Conservation (phyloP, 1,284 basidiomycete genomes). For the Cryptococcus jaspeensis region DNA sequence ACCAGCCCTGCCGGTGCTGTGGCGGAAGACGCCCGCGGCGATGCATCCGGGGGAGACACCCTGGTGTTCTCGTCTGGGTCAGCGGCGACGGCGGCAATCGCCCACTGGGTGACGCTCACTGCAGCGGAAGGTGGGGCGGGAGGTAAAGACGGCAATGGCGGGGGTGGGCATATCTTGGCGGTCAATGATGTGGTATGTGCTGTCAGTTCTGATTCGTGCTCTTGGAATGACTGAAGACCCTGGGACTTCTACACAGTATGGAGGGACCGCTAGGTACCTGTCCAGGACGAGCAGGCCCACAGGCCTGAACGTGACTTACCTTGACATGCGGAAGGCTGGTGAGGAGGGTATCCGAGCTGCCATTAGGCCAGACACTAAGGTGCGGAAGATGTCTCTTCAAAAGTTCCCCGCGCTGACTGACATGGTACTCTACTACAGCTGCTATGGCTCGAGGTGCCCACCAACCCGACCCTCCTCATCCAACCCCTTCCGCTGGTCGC, state of each 20-base stretch:
- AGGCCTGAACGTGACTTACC: conserved; percentile 72
- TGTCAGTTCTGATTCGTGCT: too few relatives aligned
- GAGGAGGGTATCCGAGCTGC: conserved; percentile 65
- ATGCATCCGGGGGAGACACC: conserved; percentile 67
- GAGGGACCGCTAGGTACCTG: conserved; percentile 86
- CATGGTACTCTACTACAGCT: conserved; percentile 56
- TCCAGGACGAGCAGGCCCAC: conserved; percentile 68
- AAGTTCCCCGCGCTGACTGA: conserved; percentile 3
- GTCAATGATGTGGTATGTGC: conserved; percentile 72
- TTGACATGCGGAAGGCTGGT: conserved; percentile 73
- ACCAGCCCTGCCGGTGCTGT: conserved; percentile 19
- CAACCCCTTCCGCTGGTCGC: conserved; percentile 68
- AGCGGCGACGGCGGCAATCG: conserved; percentile 78
- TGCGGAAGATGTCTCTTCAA: conserved; percentile 44
- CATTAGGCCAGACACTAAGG: conserved; percentile 77
- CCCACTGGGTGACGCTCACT: conserved; percentile 62
- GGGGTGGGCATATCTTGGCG: conserved; percentile 71
- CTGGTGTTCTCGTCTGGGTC: conserved; percentile 84
- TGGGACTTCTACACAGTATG: conserved; percentile 57
- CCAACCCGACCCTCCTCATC: conserved; percentile 79
- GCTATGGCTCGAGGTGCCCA: conserved; percentile 96
- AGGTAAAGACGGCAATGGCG: conserved; percentile 40
- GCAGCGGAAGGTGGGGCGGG: conserved; percentile 42
- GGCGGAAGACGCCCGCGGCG: not conserved
- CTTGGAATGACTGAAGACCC: not conserved